Conservation (phyloP, 2,329 filamentous ascomycete species). For the Aspergillus ibericus region DNA sequence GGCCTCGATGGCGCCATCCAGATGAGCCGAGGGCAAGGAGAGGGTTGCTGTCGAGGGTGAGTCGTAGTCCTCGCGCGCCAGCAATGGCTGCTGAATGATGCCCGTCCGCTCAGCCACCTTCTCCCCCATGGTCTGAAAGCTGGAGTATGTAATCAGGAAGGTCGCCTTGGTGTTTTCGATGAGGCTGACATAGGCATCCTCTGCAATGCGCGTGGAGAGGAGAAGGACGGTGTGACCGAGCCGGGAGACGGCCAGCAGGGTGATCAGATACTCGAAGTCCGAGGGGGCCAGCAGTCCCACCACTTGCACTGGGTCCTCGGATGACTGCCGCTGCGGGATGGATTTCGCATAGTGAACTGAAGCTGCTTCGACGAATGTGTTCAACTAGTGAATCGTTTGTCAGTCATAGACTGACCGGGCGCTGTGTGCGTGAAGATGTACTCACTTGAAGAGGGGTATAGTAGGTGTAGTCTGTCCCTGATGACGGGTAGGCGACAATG, state of each 20-base stretch:
- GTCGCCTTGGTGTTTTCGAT: slow-evolving; percentile 21
- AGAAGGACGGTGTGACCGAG: slow-evolving; percentile 27
- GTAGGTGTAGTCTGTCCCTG: slow-evolving; percentile 16
- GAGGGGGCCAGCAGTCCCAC: slow-evolving; percentile 26
- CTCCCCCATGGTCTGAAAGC: slow-evolving; percentile 20
- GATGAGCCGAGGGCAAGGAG: slow-evolving; percentile 7
- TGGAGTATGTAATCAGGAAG: slow-evolving; percentile 21
- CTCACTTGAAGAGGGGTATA: slow-evolving; percentile 20
- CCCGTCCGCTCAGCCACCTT: slow-evolving; percentile 22
- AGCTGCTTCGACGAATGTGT: slow-evolving; percentile 20
- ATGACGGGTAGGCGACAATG: slow-evolving; percentile 19
- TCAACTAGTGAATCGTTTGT: slow-evolving; percentile 9
- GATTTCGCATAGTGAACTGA: slow-evolving; percentile 16
- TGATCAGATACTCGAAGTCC: slow-evolving; percentile 26
- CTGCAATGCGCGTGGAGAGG: slow-evolving; percentile 25
- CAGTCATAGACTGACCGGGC: background rate
- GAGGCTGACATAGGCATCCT: slow-evolving; percentile 23
- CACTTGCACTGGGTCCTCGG: slow-evolving; percentile 22
- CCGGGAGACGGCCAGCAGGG: slow-evolving; percentile 21
- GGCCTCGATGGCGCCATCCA: slow-evolving; percentile 28
- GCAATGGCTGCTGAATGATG: slow-evolving; percentile 18
- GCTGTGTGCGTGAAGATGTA: background rate
- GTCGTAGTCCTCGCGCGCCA: slow-evolving; percentile 8
- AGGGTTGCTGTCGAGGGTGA: background rate
- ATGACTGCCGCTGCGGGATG: slow-evolving; percentile 20